phyloP scores from a whole-genome alignment of 2,329 filamentous ascomycete genomes.

The Xylariaceae sp. region DNA sequence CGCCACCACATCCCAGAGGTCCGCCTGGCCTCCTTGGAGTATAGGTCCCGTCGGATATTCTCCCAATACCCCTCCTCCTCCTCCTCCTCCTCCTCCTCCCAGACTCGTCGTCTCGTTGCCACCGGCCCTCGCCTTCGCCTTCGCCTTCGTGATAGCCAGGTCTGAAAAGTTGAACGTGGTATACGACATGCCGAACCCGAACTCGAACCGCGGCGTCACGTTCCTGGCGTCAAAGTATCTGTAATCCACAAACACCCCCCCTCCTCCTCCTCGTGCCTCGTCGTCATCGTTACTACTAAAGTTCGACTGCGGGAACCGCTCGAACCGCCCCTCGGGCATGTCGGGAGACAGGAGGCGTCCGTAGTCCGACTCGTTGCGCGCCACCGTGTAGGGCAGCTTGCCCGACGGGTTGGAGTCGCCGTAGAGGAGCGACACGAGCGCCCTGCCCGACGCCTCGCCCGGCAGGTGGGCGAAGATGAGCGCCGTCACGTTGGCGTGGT shows the following conservation, averaged over 20 bases:
- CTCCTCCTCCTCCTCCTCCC: too few relatives aligned
- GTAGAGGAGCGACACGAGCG: constrained; percentile 52
- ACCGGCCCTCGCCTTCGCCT: constrained; percentile 24
- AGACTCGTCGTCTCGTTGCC: too few relatives aligned
- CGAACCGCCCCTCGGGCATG: constrained; percentile 44
- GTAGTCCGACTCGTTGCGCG: constrained; percentile 52
- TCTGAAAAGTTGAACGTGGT: constrained; percentile 46
- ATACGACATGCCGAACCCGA: constrained; percentile 53
- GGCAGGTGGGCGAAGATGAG: constrained; percentile 60
- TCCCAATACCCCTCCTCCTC: constrained; percentile 24
- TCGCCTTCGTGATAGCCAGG: constrained; percentile 34
- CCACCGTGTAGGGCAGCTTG: constrained; percentile 57
- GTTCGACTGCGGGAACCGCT: constrained; percentile 45
- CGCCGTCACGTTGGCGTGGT: constrained; percentile 59
- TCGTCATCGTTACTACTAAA: too few relatives aligned
- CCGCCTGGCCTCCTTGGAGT: constrained; percentile 38
- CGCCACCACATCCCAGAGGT: constrained; percentile 44
- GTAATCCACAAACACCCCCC: constrained; percentile 51
- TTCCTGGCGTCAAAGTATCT: constrained; percentile 46
- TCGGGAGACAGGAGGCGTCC: constrained; percentile 37
- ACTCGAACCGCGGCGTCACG: constrained; percentile 48
- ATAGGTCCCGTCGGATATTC: constrained; percentile 37
- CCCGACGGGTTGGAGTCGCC: constrained; percentile 53
- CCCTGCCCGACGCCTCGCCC: constrained; percentile 56
- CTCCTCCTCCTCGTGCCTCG: too few relatives aligned